phyloP scores from a whole-genome alignment of 768 basidiomycete genomes.

The Boletus pseudo-olivaceus region DNA sequence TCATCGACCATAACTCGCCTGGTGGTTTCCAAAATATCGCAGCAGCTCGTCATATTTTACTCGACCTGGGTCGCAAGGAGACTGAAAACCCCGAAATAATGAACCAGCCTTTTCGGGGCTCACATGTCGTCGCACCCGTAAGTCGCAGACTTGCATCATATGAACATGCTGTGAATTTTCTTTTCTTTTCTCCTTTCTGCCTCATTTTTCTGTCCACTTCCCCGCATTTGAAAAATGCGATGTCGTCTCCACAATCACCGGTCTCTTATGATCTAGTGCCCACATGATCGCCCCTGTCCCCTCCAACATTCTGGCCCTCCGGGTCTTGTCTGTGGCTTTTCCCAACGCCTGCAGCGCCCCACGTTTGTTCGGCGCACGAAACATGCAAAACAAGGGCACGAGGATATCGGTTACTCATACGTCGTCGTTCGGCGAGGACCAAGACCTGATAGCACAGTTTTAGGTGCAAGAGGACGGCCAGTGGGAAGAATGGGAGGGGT shows the following conservation, averaged over 20 bases:
- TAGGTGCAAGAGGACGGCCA: constrained; percentile 4
- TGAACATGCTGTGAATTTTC: neutral
- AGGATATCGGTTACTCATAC: constrained; percentile 88
- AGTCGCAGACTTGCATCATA: constrained; percentile 25
- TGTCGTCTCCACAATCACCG: constrained; percentile 2
- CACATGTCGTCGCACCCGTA: constrained; percentile 88
- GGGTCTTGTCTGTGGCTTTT: constrained; percentile 72
- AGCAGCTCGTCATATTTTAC: constrained; percentile 72
- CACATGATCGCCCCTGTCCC: constrained; percentile 86
- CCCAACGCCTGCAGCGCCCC: constrained; percentile 85
- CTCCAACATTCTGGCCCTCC: constrained; percentile 54
- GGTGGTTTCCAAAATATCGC: constrained; percentile 74
- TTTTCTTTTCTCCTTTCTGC: neutral
- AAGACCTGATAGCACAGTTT: constrained; percentile 44
- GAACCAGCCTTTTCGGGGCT: constrained; percentile 45
- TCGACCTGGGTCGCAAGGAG: constrained; percentile 61
- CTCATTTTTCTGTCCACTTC: constrained; percentile 6
- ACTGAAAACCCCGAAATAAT: constrained; percentile 42
- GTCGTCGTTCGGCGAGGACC: constrained; percentile 79
- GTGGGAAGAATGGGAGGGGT: constrained; percentile 31
- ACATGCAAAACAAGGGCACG: constrained; percentile 79
- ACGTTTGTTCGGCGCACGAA: constrained; percentile 84
- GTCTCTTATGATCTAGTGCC: constrained; percentile 54
- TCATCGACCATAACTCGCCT: constrained; percentile 81
- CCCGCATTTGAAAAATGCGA: constrained; percentile 17